A percentile compares a stretch with the other conserved stretches of the same genome.
These are phyloP conservation scores for Xylariales sp. DNA, from an alignment of 2,329 filamentous ascomycete genomes.

Conservation along the genomic window DNA sequence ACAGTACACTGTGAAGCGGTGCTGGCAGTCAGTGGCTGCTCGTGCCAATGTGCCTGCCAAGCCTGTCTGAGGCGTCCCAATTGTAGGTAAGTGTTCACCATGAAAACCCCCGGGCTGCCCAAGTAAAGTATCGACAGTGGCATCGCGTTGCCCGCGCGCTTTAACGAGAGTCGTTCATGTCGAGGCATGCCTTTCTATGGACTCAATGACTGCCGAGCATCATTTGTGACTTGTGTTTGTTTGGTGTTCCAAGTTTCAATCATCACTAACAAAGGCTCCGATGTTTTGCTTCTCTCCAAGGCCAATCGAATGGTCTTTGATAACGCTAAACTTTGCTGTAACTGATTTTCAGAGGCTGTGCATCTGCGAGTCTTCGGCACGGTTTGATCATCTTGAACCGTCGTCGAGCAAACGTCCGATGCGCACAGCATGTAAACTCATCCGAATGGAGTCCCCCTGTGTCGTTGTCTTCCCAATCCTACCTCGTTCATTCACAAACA, in stretches of 20 bases:
- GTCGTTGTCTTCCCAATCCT: too few relatives aligned
- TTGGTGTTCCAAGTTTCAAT: not conserved
- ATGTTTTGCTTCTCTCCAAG: not conserved
- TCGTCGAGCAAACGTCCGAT: too few relatives aligned
- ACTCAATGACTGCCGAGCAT: too few relatives aligned
- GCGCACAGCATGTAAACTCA: too few relatives aligned
- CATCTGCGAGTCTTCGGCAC: conserved; percentile 10
- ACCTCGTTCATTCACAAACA: too few relatives aligned
- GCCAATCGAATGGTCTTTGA: not conserved
- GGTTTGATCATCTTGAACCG: conserved; percentile 21
- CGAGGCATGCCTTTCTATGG: too few relatives aligned
- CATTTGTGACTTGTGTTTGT: not conserved
- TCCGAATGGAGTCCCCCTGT: too few relatives aligned
- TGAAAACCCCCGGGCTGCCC: not conserved
- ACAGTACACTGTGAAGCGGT: too few relatives aligned
- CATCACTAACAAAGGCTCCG: too few relatives aligned
- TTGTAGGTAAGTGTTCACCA: not conserved
- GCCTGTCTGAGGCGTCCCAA: not conserved
- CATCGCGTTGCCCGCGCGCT: too few relatives aligned
- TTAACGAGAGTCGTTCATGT: too few relatives aligned
- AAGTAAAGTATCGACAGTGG: not conserved
- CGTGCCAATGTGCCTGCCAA: conserved; percentile 4
- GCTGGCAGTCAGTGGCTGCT: too few relatives aligned
- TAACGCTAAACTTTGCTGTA: not conserved
- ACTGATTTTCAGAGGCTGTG: conserved; percentile 13